Base-by-base conservation (phyloP, 805 yeast species). In the Suhomyces pyralidae region DNA sequence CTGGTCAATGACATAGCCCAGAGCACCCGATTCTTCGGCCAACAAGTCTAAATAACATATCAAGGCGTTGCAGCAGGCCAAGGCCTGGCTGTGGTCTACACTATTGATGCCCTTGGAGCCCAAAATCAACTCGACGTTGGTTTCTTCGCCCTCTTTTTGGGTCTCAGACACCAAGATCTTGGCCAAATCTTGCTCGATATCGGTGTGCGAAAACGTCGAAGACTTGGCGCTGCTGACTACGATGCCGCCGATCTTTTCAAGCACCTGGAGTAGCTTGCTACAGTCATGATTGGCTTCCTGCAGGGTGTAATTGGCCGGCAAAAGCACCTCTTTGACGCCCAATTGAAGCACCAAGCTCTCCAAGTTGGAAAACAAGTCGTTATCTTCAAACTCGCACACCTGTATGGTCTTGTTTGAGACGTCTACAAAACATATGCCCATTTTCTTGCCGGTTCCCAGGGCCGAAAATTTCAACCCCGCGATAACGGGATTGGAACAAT, bases 271-370 rank as follows among this genome's bases (percentile, higher is more conserved):
- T 51, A 93, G 73, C 64, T 90, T 91, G 46, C 77, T 75, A 47
- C 80, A 69, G 53, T 87, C 93, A 5, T 81, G 70, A 51, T 60
- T 50, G 62, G 54, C 77, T 22, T 71, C 79, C 22, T 61, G 64
- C 4, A 69, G 68, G 26, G 66, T 69, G 51, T 73, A 68, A 45
- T 64, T 61, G 4, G 74, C 70, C 10, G 86, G 85, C 5, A 93
- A 61, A 14, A 94, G 65, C 40, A 90, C 85, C 65, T 94, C 99
- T 61, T 87, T 89, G 6, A 91, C 90, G 19, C 96, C 97, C 34
- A 91, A 73, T 67, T 94, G 99, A 59, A 94, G 86, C 53, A 92
- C 68, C 48, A 91, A 77, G 46, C 96, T 85, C 66, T 94, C 98
- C 56, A 93, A 68, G 63, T 92, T 93, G 1, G 96, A 85, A 60